phyloP scores from a whole-genome alignment of 192 early-diverging fungal species.

The Coemansia umbellata region DNA sequence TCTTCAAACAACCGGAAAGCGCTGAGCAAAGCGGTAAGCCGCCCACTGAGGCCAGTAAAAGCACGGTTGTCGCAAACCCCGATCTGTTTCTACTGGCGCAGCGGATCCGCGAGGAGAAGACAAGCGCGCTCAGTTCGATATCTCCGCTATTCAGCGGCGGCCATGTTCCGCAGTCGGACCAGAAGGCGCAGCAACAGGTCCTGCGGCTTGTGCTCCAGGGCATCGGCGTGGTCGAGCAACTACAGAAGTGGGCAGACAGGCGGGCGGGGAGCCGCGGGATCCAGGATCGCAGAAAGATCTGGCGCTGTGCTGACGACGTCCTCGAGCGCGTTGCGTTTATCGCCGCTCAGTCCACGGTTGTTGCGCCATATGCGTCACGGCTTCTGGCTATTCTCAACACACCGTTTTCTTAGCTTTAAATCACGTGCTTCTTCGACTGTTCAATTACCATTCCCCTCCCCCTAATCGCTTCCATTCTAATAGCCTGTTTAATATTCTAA shows the following conservation, averaged over 20 bases:
- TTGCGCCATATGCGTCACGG: slow-evolving; percentile 21
- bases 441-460: too few species aligned
- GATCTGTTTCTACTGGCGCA: slow-evolving; percentile 6
- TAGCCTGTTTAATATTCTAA: too few species aligned
- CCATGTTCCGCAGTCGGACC: background rate
- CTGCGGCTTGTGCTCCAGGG: slow-evolving; percentile 34
- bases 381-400: slow-evolving; percentile 28
- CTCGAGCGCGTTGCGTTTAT: slow-evolving; percentile 40
- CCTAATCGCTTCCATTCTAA: too few species aligned
- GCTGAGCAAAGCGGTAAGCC: background rate
- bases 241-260: slow-evolving; percentile 43
- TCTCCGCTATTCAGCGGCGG: slow-evolving; percentile 11
- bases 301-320: slow-evolving; percentile 35
- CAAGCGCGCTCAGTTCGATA: slow-evolving; percentile 2
- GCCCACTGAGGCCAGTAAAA: background rate
- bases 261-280: slow-evolving; percentile 22
- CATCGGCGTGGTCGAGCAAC: slow-evolving; percentile 39
- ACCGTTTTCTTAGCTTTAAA: background rate
- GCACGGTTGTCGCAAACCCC: background rate
- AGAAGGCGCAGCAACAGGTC: slow-evolving; percentile 14
- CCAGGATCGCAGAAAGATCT: slow-evolving; percentile 21
- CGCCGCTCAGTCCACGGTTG: slow-evolving; percentile 8
- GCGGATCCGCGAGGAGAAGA: slow-evolving; percentile 6
- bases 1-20: background rate
- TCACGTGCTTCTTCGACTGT: too few species aligned